These are phyloP conservation scores for Phytophthora hybrid DNA, from an alignment of 352 stramenopile species.

Conservation along the genomic window DNA sequence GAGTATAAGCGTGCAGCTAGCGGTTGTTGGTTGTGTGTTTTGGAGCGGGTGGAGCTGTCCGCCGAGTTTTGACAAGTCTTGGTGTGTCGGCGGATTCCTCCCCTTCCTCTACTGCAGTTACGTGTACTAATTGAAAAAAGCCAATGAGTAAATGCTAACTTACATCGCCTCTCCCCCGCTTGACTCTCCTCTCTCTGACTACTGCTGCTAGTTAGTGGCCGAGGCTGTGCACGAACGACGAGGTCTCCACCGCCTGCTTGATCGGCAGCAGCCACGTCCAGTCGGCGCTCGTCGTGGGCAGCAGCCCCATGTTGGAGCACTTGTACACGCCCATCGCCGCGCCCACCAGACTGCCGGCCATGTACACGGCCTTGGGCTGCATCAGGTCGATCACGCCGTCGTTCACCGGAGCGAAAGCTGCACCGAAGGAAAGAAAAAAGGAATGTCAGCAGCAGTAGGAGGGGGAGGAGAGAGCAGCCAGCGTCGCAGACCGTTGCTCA, in stretches of 20 bases:
- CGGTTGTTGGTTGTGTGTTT: slow-evolving; percentile 18
- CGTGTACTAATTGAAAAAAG: slow-evolving; percentile 46
- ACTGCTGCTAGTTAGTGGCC: slow-evolving; percentile 27
- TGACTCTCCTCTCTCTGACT: background rate
- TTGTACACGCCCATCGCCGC: slow-evolving; percentile 93
- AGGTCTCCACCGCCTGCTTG: slow-evolving; percentile 82
- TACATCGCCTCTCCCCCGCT: slow-evolving; percentile 15
- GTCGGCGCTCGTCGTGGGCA: slow-evolving; percentile 93
- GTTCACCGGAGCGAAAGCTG: slow-evolving; percentile 81
- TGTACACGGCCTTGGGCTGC: slow-evolving; percentile 91
- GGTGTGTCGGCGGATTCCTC: slow-evolving; percentile 21
- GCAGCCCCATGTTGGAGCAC: slow-evolving; percentile 91
- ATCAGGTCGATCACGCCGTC: slow-evolving; percentile 83
- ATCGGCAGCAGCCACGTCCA: slow-evolving; percentile 93
- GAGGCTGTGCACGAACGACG: slow-evolving; percentile 66
- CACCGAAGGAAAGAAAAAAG: slow-evolving; percentile 8
- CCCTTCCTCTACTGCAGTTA: slow-evolving; percentile 36
- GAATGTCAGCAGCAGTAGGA: background rate
- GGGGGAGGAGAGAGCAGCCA: background rate
- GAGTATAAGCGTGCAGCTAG: slow-evolving; percentile 43
- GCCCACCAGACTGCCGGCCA: slow-evolving; percentile 88
- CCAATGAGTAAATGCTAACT: slow-evolving; percentile 42
- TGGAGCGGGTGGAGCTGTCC: slow-evolving; percentile 17
- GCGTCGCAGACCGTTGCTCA: slow-evolving; percentile 55
- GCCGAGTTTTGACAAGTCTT: slow-evolving; percentile 40